Percentiles rank a stretch among this genome's conserved stretches.
These are phyloP conservation scores for Phyllosticta citriasiana DNA, from an alignment of 2,329 filamentous ascomycete species.

Conservation along the genomic window DNA sequence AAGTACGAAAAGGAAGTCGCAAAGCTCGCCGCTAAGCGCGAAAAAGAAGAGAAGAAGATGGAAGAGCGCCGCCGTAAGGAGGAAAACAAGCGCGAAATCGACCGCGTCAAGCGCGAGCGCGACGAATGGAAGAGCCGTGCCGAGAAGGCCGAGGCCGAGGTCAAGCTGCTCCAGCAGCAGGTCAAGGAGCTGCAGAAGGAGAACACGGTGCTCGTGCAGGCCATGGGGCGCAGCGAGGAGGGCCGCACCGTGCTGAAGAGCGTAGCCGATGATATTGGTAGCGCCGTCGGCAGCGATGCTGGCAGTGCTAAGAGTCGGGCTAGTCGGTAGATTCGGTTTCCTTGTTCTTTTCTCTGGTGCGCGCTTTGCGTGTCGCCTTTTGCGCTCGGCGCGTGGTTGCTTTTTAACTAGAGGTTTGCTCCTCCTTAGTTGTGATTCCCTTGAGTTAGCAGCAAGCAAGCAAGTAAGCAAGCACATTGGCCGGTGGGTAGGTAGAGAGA, in stretches of 20 bases:
- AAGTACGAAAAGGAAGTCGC: conserved; percentile 37
- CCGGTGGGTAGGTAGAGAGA: no score
- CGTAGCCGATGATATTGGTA: conserved; percentile 21
- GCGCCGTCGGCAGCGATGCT: conserved; percentile 12
- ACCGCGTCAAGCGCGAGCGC: conserved; percentile 37
- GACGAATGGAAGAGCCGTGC: conserved; percentile 37
- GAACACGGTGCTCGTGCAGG: conserved; percentile 42
- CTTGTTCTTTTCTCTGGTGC: no score
- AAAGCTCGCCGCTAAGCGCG: conserved; percentile 58
- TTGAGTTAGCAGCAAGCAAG: no score
- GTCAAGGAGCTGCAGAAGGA: conserved; percentile 47
- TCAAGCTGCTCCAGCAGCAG: conserved; percentile 40
- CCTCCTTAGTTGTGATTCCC: no score
- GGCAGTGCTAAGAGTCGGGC: conserved; percentile 12
- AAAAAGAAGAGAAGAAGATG: conserved; percentile 53
- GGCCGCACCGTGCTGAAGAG: conserved; percentile 23
- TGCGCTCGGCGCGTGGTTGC: not conserved
- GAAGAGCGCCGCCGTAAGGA: conserved; percentile 56
- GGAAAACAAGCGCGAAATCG: conserved; percentile 41
- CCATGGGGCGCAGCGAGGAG: conserved; percentile 31
- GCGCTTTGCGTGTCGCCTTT: not conserved
- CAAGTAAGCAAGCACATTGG: no score
- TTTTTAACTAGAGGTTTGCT: no score
- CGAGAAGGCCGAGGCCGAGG: conserved; percentile 39
- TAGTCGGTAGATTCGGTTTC: not conserved